phyloP scores from a whole-genome alignment of 1,284 basidiomycete species.

The Grifola frondosa region DNA sequence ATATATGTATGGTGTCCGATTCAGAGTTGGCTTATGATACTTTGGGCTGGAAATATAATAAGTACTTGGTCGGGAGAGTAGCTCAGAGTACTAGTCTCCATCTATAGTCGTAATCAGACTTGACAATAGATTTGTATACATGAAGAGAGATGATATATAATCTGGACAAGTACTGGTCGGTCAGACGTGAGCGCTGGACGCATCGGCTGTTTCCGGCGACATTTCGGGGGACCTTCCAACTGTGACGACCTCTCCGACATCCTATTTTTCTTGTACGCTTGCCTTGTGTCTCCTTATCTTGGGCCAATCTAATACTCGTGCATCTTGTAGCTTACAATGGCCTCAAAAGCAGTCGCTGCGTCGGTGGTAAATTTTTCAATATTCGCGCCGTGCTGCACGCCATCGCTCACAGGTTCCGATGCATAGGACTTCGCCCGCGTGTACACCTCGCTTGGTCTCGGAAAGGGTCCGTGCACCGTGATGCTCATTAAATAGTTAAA shows the following conservation, averaged over 20 bases:
- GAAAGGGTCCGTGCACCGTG: constrained; percentile 72
- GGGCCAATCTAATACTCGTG: constrained; percentile 2
- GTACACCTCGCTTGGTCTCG: constrained; percentile 87
- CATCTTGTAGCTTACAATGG: constrained; percentile 49
- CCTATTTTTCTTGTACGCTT: constrained; percentile 22
- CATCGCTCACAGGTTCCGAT: too few species aligned
- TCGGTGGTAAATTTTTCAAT: constrained; percentile 60
- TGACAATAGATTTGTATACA: too few species aligned
- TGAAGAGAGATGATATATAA: too few species aligned
- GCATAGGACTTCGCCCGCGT: constrained; percentile 96
- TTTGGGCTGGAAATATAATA: too few species aligned
- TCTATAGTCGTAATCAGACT: too few species aligned
- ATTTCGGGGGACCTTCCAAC: constrained; percentile 15
- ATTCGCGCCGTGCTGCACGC: constrained; percentile 7
- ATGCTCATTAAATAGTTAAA: background rate
- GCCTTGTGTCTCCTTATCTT: constrained; percentile 1
- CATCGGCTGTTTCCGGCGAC: constrained; percentile 28
- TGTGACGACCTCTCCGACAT: constrained; percentile 22
- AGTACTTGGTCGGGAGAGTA: too few species aligned
- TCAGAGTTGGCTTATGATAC: too few species aligned
- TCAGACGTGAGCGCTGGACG: too few species aligned
- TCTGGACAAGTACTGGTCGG: too few species aligned
- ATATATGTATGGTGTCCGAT: too few species aligned
- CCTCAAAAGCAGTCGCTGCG: constrained; percentile 77
- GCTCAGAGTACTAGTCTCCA: too few species aligned